Percentiles rank a stretch among this genome's conserved stretches.
Evolutionary conservation across 2,329 filamentous ascomycete genomes (phyloP).

Genomic region (Fusarium incarnatum): DNA sequence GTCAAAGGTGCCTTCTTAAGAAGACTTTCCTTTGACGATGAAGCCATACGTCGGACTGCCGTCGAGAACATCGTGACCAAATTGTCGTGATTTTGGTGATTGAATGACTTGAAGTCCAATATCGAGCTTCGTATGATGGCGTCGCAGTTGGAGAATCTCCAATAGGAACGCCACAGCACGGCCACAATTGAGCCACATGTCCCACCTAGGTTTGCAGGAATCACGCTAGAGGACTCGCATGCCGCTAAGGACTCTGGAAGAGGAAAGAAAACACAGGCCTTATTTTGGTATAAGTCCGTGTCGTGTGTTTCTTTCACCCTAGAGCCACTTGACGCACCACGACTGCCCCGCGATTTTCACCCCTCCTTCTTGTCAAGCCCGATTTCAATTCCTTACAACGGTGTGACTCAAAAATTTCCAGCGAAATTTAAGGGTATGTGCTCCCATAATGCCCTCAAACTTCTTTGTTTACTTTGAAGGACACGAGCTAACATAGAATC

Average conservation of each 20-base stretch:
- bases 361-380: slow-evolving; percentile 47
- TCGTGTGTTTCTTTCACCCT: slow-evolving; percentile 3
- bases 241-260: not conserved
- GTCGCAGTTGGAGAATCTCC: slow-evolving; percentile 20
- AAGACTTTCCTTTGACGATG: slow-evolving; percentile 47
- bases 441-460: not conserved
- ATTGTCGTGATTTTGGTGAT: not conserved
- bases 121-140: slow-evolving; percentile 16
- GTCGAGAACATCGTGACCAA: slow-evolving; percentile 51
- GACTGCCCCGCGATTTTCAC: slow-evolving; percentile 54
- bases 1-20: slow-evolving; percentile 47
- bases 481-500: slow-evolving; percentile 13
- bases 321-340: slow-evolving; percentile 14
- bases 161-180: slow-evolving; percentile 41
- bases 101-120: slow-evolving; percentile 26
- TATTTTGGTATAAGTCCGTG: not conserved
- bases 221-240: not conserved
- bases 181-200: slow-evolving; percentile 39
- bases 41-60: slow-evolving; percentile 50
- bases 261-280: not conserved
- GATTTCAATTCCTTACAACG: slow-evolving; percentile 34
- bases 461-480: not conserved
- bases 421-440: slow-evolving; percentile 42
- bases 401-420: slow-evolving; percentile 51
- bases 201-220: not conserved